A percentile compares a stretch with the other conserved stretches of the same genome.
Evolutionary conservation across 257 asterid genomes (phyloP).

Genomic region (Eustoma russellianum): DNA sequence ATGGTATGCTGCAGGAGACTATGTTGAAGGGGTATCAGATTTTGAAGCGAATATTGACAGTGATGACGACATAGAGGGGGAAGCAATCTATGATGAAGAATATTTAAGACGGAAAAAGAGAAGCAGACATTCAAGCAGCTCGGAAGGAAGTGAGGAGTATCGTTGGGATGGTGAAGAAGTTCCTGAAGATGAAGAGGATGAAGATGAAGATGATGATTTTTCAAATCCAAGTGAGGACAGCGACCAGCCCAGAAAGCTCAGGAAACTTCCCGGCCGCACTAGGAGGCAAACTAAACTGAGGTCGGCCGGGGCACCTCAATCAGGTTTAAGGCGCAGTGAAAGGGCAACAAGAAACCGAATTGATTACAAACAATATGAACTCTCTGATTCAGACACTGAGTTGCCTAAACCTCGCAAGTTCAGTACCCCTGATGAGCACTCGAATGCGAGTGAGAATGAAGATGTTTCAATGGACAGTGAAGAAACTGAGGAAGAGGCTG

Average conservation of each 20-base stretch:
- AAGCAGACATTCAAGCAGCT: slow-evolving; percentile 70
- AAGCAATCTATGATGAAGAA: slow-evolving; percentile 86
- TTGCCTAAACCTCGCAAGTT: slow-evolving; percentile 42
- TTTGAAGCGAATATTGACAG: slow-evolving; percentile 60
- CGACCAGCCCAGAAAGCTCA: slow-evolving; percentile 35
- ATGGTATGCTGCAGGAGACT: slow-evolving; percentile 60
- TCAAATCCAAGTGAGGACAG: slow-evolving; percentile 68
- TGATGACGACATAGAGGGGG: slow-evolving; percentile 93
- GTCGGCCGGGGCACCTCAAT: slow-evolving; percentile 48
- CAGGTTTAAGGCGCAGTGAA: slow-evolving; percentile 84
- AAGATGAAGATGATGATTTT: slow-evolving; percentile 48
- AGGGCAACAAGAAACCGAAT: slow-evolving; percentile 75
- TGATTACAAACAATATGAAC: slow-evolving; percentile 57
- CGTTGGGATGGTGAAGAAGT: slow-evolving; percentile 67
- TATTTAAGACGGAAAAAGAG: slow-evolving; percentile 52
- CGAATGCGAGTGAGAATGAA: slow-evolving; percentile 34
- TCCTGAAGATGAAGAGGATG: slow-evolving; percentile 85
- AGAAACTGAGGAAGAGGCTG: slow-evolving; percentile 36
- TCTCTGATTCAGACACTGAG: slow-evolving; percentile 77
- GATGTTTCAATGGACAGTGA: slow-evolving; percentile 44
- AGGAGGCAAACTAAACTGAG: slow-evolving; percentile 65
- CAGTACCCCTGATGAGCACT: slow-evolving; percentile 28
- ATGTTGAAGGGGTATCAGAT: slow-evolving; percentile 63
- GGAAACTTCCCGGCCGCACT: slow-evolving; percentile 46
- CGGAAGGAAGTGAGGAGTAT: slow-evolving; percentile 91